Evolutionary conservation across 768 basidiomycete species (phyloP), one percentile per base, ranked within the genome.

Genomic region (Pleurotus salmoneostramineus): DNA sequence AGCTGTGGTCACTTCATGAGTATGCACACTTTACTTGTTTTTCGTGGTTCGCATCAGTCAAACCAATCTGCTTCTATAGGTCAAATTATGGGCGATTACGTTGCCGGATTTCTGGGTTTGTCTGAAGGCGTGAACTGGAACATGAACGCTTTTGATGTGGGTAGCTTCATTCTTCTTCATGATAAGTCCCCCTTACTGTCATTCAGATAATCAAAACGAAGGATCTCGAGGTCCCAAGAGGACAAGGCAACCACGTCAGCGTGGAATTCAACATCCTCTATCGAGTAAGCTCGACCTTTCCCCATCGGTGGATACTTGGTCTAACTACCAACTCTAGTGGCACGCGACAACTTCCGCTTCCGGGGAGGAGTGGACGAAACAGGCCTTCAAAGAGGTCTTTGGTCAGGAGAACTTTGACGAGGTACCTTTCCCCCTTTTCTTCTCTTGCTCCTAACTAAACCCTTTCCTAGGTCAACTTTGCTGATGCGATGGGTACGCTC

Each of bases 181-280:
- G n/a, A 45, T 10, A 5, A 3, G 8, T 36, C 42, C 0, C 32
- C 10, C 45, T 47, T 7, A 11, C 37, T 57, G 34, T 46, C n/a
- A 0, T 17, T 5, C 52, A 75, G 66, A 56, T 75, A 14, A 81
- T 83, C 47, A 65, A 73, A 14, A 54, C 36, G 14, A 69, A 69
- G 35, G 69, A 77, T 11, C 58, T 65, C 1, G 61, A 66, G 48
- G 71, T 77, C 1, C 63, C 62, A 1, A 77, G 83, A 5, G 89
- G 88, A 4, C 71, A 77, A 50, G 89, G 89, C 10, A 89, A 89
- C 61, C 81, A 81, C 58, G 77, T 78, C 56, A 88, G 86, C 33
- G 74, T 87, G 33, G 89, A 91, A 65, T 90, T 89, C 72, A 88
- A 77, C 48, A 51, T 78, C 12, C 65, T 79, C 2, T 80, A 80